These are phyloP conservation scores for Kondoa subrosea DNA, from an alignment of 768 basidiomycete genomes.

Conservation along the genomic window DNA sequence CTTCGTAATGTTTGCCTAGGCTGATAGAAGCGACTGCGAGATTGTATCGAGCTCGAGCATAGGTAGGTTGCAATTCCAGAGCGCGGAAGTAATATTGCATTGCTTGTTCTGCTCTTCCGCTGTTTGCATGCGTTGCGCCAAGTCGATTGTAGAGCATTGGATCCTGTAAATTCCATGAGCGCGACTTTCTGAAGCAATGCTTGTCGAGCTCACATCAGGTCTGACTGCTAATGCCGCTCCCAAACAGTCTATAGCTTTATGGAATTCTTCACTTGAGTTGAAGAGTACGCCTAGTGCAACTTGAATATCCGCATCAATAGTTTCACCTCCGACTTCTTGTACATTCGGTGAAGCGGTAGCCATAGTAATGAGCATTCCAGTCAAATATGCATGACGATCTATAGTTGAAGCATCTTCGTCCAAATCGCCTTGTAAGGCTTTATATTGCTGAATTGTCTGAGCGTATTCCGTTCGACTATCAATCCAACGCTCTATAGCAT, in stretches of 20 bases:
- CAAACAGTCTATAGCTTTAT: constrained; percentile 88
- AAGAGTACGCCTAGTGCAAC: constrained; percentile 82
- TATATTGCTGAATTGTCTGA: constrained; percentile 36
- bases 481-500: constrained; percentile 73
- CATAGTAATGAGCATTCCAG: constrained; percentile 65
- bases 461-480: constrained; percentile 42
- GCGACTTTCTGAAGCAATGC: background rate
- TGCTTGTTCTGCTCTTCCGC: constrained; percentile 57
- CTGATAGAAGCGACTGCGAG: constrained; percentile 23
- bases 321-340: background rate
- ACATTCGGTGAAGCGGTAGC: constrained; percentile 42
- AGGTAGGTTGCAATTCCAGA: constrained; percentile 68
- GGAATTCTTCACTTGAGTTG: constrained; percentile 84
- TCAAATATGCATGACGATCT: constrained; percentile 37
- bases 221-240: constrained; percentile 65
- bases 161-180: constrained; percentile 41
- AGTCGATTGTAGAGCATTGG: constrained; percentile 85
- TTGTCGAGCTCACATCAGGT: constrained; percentile 49
- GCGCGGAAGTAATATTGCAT: constrained; percentile 71
- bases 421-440: constrained; percentile 30
- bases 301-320: constrained; percentile 82
- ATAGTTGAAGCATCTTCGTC: constrained; percentile 13
- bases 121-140: constrained; percentile 82
- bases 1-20: constrained; percentile 40
- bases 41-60: constrained; percentile 52